These are phyloP conservation scores for Asterochloris sp. DNA, from an alignment of 139 green algal genomes.

Conservation along the genomic window DNA sequence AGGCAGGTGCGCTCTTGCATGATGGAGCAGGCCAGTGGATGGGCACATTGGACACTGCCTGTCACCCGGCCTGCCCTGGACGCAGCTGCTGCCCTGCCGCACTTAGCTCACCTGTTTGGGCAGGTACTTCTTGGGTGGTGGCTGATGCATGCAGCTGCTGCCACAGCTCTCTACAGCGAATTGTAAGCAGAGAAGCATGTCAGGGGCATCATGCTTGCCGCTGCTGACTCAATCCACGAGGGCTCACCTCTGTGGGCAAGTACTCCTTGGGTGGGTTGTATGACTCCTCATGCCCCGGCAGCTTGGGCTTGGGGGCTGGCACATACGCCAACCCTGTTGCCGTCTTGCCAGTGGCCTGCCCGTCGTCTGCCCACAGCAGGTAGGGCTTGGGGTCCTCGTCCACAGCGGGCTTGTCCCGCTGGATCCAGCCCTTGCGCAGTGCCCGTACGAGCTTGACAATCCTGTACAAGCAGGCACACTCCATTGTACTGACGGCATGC, in stretches of 20 bases:
- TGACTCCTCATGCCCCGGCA: slow-evolving; percentile 87
- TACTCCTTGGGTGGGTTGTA: slow-evolving; percentile 98
- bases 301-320: slow-evolving; percentile 81
- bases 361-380: slow-evolving; percentile 92
- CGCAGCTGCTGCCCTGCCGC: too few species aligned
- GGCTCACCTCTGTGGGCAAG: slow-evolving; percentile 75
- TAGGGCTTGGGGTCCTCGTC: slow-evolving; percentile 57
- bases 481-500: background rate
- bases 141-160: too few species aligned
- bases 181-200: background rate
- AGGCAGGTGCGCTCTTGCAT: too few species aligned
- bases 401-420: slow-evolving; percentile 36
- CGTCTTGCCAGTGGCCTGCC: slow-evolving; percentile 54
- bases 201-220: background rate
- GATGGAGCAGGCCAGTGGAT: too few species aligned
- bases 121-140: too few species aligned
- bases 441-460: slow-evolving; percentile 85
- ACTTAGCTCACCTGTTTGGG: too few species aligned
- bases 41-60: too few species aligned
- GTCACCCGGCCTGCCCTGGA: too few species aligned
- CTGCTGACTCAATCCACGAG: background rate
- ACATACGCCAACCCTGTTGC: slow-evolving; percentile 86
- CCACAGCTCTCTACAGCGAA: too few species aligned
- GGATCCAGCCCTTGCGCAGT: slow-evolving; percentile 91
- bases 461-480: slow-evolving; percentile 16